Conservation (phyloP, 257 asterid genomes). For the Plantago ovata region DNA sequence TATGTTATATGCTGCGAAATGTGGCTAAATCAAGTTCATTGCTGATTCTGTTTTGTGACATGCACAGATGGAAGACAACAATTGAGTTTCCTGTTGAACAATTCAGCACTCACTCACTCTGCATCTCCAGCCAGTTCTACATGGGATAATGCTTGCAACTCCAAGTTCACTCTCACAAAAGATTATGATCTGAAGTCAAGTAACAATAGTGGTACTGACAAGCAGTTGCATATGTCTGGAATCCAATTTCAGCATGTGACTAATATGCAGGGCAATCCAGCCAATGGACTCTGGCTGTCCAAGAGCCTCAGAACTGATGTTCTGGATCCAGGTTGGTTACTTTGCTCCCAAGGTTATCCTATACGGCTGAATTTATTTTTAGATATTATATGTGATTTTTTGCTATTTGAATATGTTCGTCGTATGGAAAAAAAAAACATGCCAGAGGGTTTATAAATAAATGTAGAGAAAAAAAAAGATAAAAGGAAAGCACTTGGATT, state of each 20-base stretch:
- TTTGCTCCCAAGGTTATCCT: conserved; percentile 8
- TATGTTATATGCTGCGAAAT: too few species aligned
- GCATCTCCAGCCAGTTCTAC: conserved; percentile 33
- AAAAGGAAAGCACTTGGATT: neutral
- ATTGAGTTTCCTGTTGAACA: conserved; percentile 48
- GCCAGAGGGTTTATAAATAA: too few species aligned
- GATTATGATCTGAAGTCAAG: conserved; percentile 35
- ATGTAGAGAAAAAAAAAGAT: neutral
- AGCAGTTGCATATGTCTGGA: conserved; percentile 39
- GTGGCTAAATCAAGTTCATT: too few species aligned
- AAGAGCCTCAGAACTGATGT: conserved; percentile 44
- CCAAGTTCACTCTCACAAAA: conserved; percentile 64
- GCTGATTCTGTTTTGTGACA: neutral
- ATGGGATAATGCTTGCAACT: conserved; percentile 45
- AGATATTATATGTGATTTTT: neutral
- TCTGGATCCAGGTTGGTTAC: conserved; percentile 53
- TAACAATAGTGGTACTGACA: conserved; percentile 31
- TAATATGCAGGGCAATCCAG: conserved; percentile 34
- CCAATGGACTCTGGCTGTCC: conserved; percentile 39
- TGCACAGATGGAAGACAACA: conserved; percentile 50
- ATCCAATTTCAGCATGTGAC: conserved; percentile 38
- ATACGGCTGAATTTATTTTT: neutral
- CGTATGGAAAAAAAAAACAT: neutral
- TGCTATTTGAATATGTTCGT: neutral
- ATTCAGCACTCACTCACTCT: conserved; percentile 28